phyloP scores from a whole-genome alignment of 2,329 filamentous ascomycete genomes.

The Epichloe brachyelytri region DNA sequence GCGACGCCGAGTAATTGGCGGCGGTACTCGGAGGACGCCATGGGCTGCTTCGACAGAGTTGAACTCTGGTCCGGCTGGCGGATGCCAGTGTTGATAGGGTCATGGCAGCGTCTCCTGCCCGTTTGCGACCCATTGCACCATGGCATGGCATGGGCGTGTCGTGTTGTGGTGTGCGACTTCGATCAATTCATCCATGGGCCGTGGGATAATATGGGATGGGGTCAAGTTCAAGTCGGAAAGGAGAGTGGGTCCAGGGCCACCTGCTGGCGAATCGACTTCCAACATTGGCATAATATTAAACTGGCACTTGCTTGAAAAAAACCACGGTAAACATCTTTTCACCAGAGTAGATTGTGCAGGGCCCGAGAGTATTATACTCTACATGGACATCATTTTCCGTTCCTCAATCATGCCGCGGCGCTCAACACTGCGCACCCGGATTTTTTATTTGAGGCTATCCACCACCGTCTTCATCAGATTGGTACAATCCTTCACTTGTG shows the following conservation, averaged over 20 bases:
- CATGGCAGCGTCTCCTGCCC: conserved; percentile 14
- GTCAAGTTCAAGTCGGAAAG: not conserved
- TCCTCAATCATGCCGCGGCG: not conserved
- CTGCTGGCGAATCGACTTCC: too few relatives aligned
- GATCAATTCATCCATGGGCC: not conserved
- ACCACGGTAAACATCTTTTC: not conserved
- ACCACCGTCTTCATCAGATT: not conserved
- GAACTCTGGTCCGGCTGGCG: conserved; percentile 5
- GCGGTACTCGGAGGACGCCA: not conserved
- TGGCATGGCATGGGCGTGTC: not conserved
- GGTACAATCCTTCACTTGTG: not conserved
- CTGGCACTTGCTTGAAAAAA: not conserved
- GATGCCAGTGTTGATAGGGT: conserved; percentile 15
- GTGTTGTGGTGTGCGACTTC: not conserved
- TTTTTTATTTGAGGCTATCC: not conserved
- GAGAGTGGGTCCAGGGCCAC: not conserved
- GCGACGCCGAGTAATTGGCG: not conserved
- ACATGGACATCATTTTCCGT: not conserved
- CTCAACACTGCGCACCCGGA: not conserved
- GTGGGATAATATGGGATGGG: too few relatives aligned
- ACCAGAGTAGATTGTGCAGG: not conserved
- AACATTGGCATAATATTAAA: too few relatives aligned
- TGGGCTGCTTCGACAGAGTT: not conserved
- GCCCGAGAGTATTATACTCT: not conserved
- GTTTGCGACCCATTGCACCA: conserved; percentile 1